phyloP scores from a whole-genome alignment of 139 green algal genomes.

The Choricystis sp. region DNA sequence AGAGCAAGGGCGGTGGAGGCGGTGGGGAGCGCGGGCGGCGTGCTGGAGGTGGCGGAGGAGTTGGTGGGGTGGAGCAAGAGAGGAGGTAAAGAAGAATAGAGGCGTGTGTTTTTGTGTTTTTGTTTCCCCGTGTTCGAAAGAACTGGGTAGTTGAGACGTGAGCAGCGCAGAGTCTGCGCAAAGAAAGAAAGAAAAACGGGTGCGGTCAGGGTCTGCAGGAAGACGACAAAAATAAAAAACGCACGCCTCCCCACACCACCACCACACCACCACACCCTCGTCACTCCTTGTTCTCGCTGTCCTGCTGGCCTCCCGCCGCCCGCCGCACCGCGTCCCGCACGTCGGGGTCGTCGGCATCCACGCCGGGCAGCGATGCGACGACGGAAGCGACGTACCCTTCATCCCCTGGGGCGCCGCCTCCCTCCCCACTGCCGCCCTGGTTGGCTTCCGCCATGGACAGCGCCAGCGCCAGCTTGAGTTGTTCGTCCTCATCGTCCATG shows the following conservation, averaged over 20 bases:
- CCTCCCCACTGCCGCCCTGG: background rate
- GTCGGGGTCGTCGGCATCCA: constrained; percentile 18
- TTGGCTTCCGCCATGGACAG: background rate
- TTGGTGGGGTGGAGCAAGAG: constrained; percentile 8
- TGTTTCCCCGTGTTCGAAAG: background rate
- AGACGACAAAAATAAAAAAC: too few species aligned
- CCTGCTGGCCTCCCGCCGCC: constrained; percentile 9
- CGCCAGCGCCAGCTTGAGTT: background rate
- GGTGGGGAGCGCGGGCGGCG: constrained; percentile 3
- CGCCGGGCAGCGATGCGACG: constrained; percentile 14
- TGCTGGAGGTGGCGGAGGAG: constrained; percentile 20
- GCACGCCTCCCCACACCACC: background rate
- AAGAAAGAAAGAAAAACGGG: too few species aligned
- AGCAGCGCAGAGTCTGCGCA: background rate
- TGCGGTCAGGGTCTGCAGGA: too few species aligned
- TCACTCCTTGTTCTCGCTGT: background rate
- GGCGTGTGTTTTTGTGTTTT: background rate
- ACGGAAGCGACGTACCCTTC: constrained; percentile 12
- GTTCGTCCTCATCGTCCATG: background rate
- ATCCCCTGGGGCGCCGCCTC: constrained; percentile 5
- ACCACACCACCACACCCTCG: background rate
- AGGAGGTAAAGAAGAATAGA: background rate
- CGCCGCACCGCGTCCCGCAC: constrained; percentile 10
- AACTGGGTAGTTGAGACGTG: background rate
- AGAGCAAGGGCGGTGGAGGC: constrained; percentile 4